Evolutionary conservation across 1,284 basidiomycete species (phyloP), one percentile per base, ranked within the genome.

Genomic region (Bjerkandera adusta): DNA sequence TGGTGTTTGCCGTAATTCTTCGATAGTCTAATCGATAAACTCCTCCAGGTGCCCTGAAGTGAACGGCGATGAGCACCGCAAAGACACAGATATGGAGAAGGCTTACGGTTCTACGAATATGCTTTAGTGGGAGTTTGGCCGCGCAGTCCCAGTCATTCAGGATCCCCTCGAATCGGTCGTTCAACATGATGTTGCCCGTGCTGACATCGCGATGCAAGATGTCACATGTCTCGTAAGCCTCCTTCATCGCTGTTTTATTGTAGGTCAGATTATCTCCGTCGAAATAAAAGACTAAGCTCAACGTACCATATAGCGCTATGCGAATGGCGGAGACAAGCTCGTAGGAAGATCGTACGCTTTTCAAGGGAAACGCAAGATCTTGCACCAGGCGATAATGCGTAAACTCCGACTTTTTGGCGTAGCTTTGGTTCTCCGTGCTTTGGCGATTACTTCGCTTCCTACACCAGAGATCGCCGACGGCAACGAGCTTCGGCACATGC

Each of bases 11-110:
- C 24, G 4, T 41, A 35, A 16, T 47, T 36, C 15, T n/a, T 8
- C 11, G 44, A 36, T 7, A 53, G 21, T 7, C 26, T 20, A 7
- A 47, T 36, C 1, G 53, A 53, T 34, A 48, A 45, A 33, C 50
- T 52, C 18, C 42, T 27, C 52, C 52, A 54, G 12, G 51, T 52
- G 11, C 51, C 51, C 51, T 50, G 34, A 11, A 13, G n/a, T 3
- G 10, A 11, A 15, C 20, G 13, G 24, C 26, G 13, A n/a, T 8
- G 29, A 30, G 29, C 29, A n/a, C 29, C 8, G 29, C 29, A 12
- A 32, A 13, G 13, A 39, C 13, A 15, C 20, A n/a, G 22, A 15
- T 3, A 18, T 27, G 7, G 22, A 20, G 6, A 35, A 35, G n/a
- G n/a, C 34, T 35, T 35, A 35, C 34, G 12, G 3, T 10, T 12